These are phyloP conservation scores for Candida corydali DNA, from an alignment of 805 yeast species.

Conservation along the genomic window DNA sequence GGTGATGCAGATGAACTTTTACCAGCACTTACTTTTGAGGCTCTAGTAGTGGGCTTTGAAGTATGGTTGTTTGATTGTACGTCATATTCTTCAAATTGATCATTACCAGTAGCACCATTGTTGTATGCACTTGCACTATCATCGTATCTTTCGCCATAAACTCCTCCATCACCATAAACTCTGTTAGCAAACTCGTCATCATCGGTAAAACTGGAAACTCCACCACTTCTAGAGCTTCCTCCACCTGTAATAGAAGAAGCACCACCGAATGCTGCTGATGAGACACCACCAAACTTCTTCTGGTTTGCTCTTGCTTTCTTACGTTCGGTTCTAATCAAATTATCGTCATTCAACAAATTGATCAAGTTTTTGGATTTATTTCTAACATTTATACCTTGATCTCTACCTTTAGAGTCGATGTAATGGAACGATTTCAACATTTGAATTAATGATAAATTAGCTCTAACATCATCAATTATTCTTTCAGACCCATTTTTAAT, in stretches of 20 bases:
- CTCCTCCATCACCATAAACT: conserved; percentile 71
- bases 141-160: conserved; percentile 61
- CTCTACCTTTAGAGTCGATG: conserved; percentile 88
- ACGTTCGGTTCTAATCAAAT: conserved; percentile 73
- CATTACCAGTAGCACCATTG: conserved; percentile 31
- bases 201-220: conserved; percentile 14
- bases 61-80: conserved; percentile 27
- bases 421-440: conserved; percentile 93
- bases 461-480: conserved; percentile 90
- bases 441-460: conserved; percentile 73
- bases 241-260: conserved; percentile 33
- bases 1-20: conserved; percentile 8
- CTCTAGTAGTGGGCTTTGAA: conserved; percentile 33
- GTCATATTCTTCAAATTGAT: conserved; percentile 60
- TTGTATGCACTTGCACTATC: conserved; percentile 47
- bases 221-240: conserved; percentile 17
- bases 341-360: conserved; percentile 70
- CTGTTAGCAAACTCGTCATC: conserved; percentile 50
- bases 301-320: conserved; percentile 86
- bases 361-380: conserved; percentile 80
- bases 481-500: conserved; percentile 92
- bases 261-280: conserved; percentile 52
- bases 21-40: conserved; percentile 31
- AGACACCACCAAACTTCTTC: conserved; percentile 77
- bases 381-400: conserved; percentile 93